Conservation (phyloP, 371 early-diverging fungal genomes). For the Parasitella parasitica region DNA sequence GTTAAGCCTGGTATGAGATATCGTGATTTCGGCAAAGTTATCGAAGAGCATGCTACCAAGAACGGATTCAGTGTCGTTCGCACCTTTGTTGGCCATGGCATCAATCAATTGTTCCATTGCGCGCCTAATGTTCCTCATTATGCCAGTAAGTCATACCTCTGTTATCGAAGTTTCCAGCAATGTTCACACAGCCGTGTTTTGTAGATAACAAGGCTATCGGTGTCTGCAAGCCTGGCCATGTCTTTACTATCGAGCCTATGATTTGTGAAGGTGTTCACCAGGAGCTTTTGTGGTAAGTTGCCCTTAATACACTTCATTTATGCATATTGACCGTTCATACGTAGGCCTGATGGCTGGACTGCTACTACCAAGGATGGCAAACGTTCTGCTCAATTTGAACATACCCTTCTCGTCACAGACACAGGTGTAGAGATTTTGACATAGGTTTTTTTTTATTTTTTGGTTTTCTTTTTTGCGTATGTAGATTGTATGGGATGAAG, state of each 20-base stretch:
- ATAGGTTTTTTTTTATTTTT: neutral
- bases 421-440: conserved; percentile 92
- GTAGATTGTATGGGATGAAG: neutral
- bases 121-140: conserved; percentile 93
- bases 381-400: conserved; percentile 97
- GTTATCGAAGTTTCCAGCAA: neutral
- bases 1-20: conserved; percentile 91
- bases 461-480: neutral
- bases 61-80: conserved; percentile 92
- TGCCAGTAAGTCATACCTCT: conserved; percentile 55
- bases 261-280: conserved; percentile 78
- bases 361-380: conserved; percentile 92
- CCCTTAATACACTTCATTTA: neutral
- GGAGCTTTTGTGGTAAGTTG: conserved; percentile 42
- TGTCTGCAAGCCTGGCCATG: conserved; percentile 89
- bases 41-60: conserved; percentile 80
- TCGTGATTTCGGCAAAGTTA: conserved; percentile 88
- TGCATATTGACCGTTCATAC: neutral
- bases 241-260: conserved; percentile 98
- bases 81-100: conserved; percentile 93
- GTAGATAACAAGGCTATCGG: conserved; percentile 91
- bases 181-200: neutral
- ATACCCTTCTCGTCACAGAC: conserved; percentile 93
- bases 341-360: conserved; percentile 91
- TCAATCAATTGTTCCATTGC: conserved; percentile 84